Evolutionary conservation across 345 rosid genomes (phyloP).

Genomic region (Brassica napus): Da-Ae NC_063442.1:7739001-7739500

Average conservation of each 20-base stretch:
- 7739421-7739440: slow-evolving; percentile 5
- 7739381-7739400: slow-evolving; percentile 98
- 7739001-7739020: slow-evolving; percentile 58
- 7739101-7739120: slow-evolving; percentile 51
- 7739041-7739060: slow-evolving; percentile 89
- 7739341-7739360: slow-evolving; percentile 93
- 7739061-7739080: slow-evolving; percentile 98
- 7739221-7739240: slow-evolving; percentile 86
- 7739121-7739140: slow-evolving; percentile 49
- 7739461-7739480: too few species aligned
- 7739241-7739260: slow-evolving; percentile 92
- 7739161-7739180: slow-evolving; percentile 74
- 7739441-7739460: background rate
- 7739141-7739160: slow-evolving; percentile 83
- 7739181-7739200: slow-evolving; percentile 69
- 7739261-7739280: slow-evolving; percentile 66
- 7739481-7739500: too few species aligned
- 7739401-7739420: slow-evolving; percentile 82
- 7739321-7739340: slow-evolving; percentile 76
- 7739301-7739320: slow-evolving; percentile 75
- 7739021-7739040: slow-evolving; percentile 64
- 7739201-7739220: slow-evolving; percentile 81
- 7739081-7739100: slow-evolving; percentile 95
- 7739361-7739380: slow-evolving; percentile 81
- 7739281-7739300: slow-evolving; percentile 69